Evolutionary conservation across 2,329 filamentous ascomycete species (phyloP), one percentile per base, ranked within the genome.

Genomic region (Aspergillus sp.): DNA sequence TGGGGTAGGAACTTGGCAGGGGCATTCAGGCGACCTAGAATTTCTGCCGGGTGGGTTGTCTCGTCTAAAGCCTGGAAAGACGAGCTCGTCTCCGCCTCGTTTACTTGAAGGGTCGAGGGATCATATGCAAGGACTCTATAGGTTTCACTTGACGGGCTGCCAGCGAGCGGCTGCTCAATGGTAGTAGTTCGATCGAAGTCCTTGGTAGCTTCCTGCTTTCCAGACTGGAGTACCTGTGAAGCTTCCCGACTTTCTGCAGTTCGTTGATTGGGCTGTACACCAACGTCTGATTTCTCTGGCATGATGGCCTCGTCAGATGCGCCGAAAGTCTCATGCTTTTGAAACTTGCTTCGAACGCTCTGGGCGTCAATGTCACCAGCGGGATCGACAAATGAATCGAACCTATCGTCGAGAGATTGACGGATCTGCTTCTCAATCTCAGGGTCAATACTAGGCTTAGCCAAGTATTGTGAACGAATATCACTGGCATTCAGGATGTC

Each of bases 1-100:
- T 77, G 73, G 3, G 73, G 73, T 2, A 80, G 62, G 49, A 80
- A 80, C 38, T 74, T 75, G n/a, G 74, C 73, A 3, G 78, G 74
- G 25, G 75, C 73, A 36, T 76, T 72, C 7, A 81, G 65, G 10
- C 69, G 72, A 17, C 73, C 66, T 7, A 81, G 66, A 5, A 78
- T 66, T 11, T 77, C 71, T n/a, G 69, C 65, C 6, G 74, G 69
- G 55, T 71, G 69, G 1, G 63, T 51, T 30, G 57, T 54, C 11
- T 72, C 67, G 17, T 66, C 62, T 5, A 66, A 57, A 8, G 67
- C 58, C 48, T 72, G 70, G 8, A 65, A 44, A 23, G 76, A 76
- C 10, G 73, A 72, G 30, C 67, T 71, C 25, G 75, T 71, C 41
- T 73, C 70, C 5, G 74, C 70, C 23, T 70, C 68, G 15, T 63